Conservation (phyloP, 208 protist species). For the Acanthamoeba castellanii region DNA sequence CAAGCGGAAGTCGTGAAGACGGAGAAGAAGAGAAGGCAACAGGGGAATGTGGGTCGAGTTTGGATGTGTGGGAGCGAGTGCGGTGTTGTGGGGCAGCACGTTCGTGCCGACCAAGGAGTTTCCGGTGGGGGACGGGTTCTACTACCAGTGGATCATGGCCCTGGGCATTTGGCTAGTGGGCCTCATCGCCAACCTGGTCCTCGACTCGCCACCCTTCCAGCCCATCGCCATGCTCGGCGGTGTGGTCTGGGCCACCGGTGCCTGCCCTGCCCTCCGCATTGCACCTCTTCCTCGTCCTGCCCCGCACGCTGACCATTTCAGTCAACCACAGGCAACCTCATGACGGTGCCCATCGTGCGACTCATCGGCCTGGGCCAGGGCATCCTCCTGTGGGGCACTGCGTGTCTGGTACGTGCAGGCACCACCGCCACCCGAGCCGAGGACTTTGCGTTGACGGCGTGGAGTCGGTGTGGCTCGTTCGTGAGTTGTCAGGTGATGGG, state of each 20-base stretch:
- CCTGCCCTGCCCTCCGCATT: not conserved
- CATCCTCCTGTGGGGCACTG: slow-evolving; percentile 21
- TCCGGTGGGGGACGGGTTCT: slow-evolving; percentile 17
- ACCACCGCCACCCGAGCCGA: not conserved
- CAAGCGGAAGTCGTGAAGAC: too few species aligned
- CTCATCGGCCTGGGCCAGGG: not conserved
- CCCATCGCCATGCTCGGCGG: slow-evolving; percentile 34
- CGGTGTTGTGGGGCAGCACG: slow-evolving; percentile 45
- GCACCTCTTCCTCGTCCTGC: too few species aligned
- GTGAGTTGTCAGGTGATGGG: slow-evolving; percentile 7
- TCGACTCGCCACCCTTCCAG: not conserved
- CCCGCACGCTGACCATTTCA: not conserved
- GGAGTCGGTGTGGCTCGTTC: not conserved
- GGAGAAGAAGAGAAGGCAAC: too few species aligned
- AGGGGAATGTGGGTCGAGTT: not conserved
- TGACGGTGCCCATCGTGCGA: slow-evolving; percentile 18
- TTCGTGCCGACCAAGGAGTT: slow-evolving; percentile 43
- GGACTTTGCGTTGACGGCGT: not conserved
- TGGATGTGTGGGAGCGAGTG: not conserved
- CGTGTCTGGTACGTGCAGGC: not conserved
- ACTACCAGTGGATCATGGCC: slow-evolving; percentile 53
- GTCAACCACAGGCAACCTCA: not conserved
- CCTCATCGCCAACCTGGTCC: not conserved
- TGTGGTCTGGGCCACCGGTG: not conserved
- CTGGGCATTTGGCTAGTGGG: slow-evolving; percentile 19